Evolutionary conservation across 768 basidiomycete species (phyloP), one percentile per base, ranked within the genome.

Genomic region (Trametes cingulata): DNA sequence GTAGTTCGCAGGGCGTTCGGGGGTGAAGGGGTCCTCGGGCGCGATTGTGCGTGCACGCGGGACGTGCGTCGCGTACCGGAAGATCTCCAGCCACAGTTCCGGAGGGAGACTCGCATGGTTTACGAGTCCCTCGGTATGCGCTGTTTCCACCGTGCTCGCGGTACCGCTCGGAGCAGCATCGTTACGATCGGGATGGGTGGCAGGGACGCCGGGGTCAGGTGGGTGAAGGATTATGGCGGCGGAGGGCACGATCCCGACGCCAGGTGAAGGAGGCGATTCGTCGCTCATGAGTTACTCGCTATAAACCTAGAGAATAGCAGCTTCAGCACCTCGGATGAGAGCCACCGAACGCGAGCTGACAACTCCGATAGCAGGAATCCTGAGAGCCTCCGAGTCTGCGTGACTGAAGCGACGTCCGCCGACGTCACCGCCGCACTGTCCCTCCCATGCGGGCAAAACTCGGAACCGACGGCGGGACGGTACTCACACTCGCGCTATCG

Each of bases 81-180:
- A 83, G 37, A 85, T 85, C 62, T 83, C 82, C 19, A 82, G 73
- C 79, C 81, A 82, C 39, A 85, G 66, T 60, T 85, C 82, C 17
- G 76, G 71, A 8, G 82, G 61, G 27, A 62, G 61, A 22, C 61
- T 62, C 27, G 57, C 42, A 49, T 62, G 58, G 64, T 62, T 54
- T 27, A 40, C 41, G 41, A 20, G 43, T 19, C 24, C 36, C 45
- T 25, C 20, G 19, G 46, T 36, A 35, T 33, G 6, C 15, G 45
- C 45, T 24, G 17, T 24, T 33, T 24, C 19, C 13, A 33, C 19
- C 27, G 10, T 20, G 19, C 9, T n/a, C 20, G n/a, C 42, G n/a
- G 29, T 20, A n/a, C 5, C 12, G 13, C n/a, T n/a, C 2, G 52
- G 17, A 43, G 47, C 27, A 33, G 47, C 39, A n/a, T 40, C 39